Percentiles rank a stretch among this genome's conserved stretches.
Conservation (phyloP, 169 alveolate species). For the Plasmodium gallinaceum region DNA sequence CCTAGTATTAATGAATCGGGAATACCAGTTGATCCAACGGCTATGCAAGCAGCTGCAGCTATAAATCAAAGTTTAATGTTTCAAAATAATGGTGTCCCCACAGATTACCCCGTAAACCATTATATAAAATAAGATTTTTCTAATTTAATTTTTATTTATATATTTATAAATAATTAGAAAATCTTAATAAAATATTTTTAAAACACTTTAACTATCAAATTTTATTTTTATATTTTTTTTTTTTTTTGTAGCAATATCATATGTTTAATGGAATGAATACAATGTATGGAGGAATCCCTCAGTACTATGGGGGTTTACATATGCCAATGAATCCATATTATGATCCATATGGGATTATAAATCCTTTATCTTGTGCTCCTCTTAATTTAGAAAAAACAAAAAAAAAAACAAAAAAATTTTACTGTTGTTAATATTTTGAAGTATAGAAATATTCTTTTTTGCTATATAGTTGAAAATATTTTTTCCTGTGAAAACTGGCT, state of each 20-base stretch:
- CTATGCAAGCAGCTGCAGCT: constrained; percentile 77
- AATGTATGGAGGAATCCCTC: constrained; percentile 74
- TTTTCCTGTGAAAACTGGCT: too few relatives aligned
- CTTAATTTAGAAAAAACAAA: constrained; percentile 28
- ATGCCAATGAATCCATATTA: constrained; percentile 74
- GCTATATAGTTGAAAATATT: too few relatives aligned
- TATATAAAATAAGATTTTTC: constrained; percentile 13
- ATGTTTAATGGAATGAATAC: constrained; percentile 71
- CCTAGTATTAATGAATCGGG: constrained; percentile 60
- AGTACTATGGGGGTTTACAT: constrained; percentile 71
- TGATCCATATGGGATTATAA: constrained; percentile 76
- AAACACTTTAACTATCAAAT: background rate
- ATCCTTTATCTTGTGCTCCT: constrained; percentile 71
- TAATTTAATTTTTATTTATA: background rate
- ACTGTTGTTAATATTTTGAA: constrained; percentile 44
- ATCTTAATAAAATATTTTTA: too few relatives aligned
- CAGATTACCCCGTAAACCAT: constrained; percentile 69
- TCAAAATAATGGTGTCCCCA: constrained; percentile 58
- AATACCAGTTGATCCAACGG: constrained; percentile 54
- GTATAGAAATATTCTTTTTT: background rate
- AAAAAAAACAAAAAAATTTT: constrained; percentile 53
- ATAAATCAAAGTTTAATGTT: constrained; percentile 73
- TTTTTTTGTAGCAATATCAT: constrained; percentile 36
- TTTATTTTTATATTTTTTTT: too few relatives aligned
- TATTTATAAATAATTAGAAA: background rate